These are phyloP conservation scores for Betula pendula DNA, from an alignment of 306 rosid genomes.

Conservation along the genomic window DNA sequence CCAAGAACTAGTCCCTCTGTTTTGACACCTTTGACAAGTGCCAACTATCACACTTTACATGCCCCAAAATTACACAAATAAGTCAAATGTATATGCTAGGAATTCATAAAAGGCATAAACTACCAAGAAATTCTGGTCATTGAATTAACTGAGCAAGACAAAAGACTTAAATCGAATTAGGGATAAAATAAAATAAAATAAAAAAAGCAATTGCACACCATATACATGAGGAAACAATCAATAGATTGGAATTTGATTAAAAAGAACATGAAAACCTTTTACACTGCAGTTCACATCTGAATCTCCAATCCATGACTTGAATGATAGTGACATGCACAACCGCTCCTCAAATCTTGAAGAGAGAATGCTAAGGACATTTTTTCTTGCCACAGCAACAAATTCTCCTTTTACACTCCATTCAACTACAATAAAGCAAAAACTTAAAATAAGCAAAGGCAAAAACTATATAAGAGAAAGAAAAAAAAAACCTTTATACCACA, in stretches of 20 bases:
- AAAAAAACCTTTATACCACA: not conserved
- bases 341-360: slow-evolving; percentile 63
- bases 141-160: not conserved
- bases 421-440: slow-evolving; percentile 43
- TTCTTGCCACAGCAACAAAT: slow-evolving; percentile 73
- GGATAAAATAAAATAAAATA: no score
- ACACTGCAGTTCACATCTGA: slow-evolving; percentile 35
- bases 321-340: slow-evolving; percentile 49
- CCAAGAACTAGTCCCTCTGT: not conserved
- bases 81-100: not conserved
- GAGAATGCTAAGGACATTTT: slow-evolving; percentile 59
- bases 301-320: slow-evolving; percentile 48
- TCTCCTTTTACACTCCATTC: slow-evolving; percentile 74
- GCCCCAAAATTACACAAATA: not conserved
- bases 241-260: not conserved
- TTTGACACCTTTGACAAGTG: not conserved
- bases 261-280: slow-evolving; percentile 51
- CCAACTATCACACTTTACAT: not conserved
- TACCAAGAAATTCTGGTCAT: not conserved
- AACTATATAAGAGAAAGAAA: not conserved
- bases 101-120: not conserved
- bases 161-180: not conserved
- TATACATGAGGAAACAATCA: not conserved
- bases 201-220: not conserved
- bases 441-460: slow-evolving; percentile 23